Conservation (phyloP, 768 basidiomycete genomes). For the Dioszegia crocea region DNA sequence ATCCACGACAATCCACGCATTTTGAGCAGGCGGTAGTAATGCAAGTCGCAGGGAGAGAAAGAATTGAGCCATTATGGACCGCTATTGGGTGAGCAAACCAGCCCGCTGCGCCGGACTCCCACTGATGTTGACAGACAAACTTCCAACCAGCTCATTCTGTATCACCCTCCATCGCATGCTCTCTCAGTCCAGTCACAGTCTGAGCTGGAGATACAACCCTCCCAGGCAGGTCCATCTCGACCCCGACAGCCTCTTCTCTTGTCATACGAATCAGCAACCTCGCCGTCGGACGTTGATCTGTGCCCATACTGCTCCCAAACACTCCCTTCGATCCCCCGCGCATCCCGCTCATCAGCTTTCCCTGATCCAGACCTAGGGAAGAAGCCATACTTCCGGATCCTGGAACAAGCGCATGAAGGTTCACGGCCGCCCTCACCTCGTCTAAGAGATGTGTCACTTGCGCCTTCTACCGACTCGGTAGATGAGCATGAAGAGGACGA, state of each 20-base stretch:
- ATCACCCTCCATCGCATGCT: constrained; percentile 44
- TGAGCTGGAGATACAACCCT: not conserved
- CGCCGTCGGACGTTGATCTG: constrained; percentile 2
- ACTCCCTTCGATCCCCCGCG: constrained; percentile 9
- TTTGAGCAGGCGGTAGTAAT: not conserved
- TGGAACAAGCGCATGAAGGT: constrained; percentile 43
- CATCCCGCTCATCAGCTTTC: not conserved
- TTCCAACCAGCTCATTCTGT: constrained; percentile 45
- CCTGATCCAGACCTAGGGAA: not conserved
- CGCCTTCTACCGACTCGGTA: not conserved
- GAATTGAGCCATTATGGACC: constrained; percentile 18
- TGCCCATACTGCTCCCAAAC: constrained; percentile 45
- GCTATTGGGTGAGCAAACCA: constrained; percentile 27
- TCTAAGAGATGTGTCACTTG: not conserved
- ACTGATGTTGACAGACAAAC: constrained; percentile 27
- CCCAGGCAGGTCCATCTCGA: constrained; percentile 13
- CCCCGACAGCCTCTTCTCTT: constrained; percentile 12
- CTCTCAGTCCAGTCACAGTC: constrained; percentile 36
- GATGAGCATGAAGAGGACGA: not conserved
- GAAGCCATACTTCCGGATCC: constrained; percentile 35
- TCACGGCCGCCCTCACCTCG: constrained; percentile 34
- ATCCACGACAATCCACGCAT: no score
- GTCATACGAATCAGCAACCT: not conserved
- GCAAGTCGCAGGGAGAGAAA: not conserved
- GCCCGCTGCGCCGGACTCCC: not conserved